Evolutionary conservation across 2,329 filamentous ascomycete genomes (phyloP), one percentile per base, ranked within the genome.

Genomic region (Aureobasidium sp.): DNA sequence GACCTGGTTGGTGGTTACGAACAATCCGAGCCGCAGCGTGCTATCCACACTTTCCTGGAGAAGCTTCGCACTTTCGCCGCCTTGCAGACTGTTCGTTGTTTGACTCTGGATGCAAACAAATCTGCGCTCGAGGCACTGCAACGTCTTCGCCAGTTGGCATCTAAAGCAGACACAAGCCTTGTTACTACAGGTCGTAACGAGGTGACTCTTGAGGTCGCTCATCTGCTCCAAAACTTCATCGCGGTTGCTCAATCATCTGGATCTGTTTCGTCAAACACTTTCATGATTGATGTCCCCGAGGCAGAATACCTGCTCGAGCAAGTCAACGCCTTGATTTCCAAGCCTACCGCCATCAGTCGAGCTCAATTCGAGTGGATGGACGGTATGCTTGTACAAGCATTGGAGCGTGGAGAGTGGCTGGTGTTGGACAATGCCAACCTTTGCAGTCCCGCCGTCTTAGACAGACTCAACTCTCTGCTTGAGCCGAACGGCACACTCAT

Each of bases 1-100:
- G 94, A 99, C 74, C 84, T 99, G 61, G 90, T 99, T 61, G 94
- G 94, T 69, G 94, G 94, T 0, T 99, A 96, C 70, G 94, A 99
- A 73, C 94, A 99, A 74, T 86, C 90, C 21, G 94, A 99, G 71
- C 85, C 90, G 25, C 81, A 88, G 57, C 83, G 93, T 61, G 84
- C 89, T 64, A 78, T 90, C 5, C 86, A 88, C 59, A 77, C 79
- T n/a, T 79, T 84, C 65, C 70, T 87, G 7, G 73, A 78, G 30
- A 77, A 82, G 51, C 70, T 89, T 10, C 45, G 37, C 39, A 48
- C 21, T 6, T 62, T 49, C 37, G 42, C 48, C 7, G 59, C 49
- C 3, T 21, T 39, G 32, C 41, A 48, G 21, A 53, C 49, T 10
- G 34, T 61, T 3, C 48, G 42, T 34, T 53, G 49, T 11, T 34